phyloP scores from a whole-genome alignment of 2,329 filamentous ascomycete species.

The Beauveria medogensis region DNA sequence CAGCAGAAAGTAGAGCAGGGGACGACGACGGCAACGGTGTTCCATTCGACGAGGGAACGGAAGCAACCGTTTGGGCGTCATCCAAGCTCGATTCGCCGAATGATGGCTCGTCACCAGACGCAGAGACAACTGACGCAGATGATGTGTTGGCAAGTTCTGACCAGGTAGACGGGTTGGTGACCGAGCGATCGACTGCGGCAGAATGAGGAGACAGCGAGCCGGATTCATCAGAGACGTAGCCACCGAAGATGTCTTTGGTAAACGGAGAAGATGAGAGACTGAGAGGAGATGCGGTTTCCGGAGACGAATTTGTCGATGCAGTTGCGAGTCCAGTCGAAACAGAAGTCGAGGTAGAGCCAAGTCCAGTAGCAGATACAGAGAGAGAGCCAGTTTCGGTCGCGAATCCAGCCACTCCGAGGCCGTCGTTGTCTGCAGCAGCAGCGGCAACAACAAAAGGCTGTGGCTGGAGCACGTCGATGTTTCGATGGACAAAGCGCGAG shows the following conservation, averaged over 20 bases:
- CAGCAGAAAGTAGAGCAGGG: not conserved
- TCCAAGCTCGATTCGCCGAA: not conserved
- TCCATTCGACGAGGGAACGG: not conserved
- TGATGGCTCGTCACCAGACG: not conserved
- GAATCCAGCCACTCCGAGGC: not conserved
- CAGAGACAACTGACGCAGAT: not conserved
- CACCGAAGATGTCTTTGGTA: not conserved
- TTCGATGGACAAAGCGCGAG: slow-evolving; percentile 4
- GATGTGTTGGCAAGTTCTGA: not conserved
- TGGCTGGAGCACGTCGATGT: not conserved
- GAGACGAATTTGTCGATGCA: not conserved
- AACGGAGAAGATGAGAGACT: too few relatives aligned
- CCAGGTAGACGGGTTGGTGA: not conserved
- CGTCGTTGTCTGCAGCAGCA: not conserved
- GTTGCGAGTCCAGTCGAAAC: not conserved
- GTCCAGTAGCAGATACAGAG: not conserved
- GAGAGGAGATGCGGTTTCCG: not conserved
- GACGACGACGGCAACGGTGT: not conserved
- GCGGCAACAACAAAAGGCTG: not conserved
- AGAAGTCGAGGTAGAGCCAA: not conserved
- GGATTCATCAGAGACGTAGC: slow-evolving; percentile 2
- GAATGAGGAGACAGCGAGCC: not conserved
- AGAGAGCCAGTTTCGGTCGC: not conserved
- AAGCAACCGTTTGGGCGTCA: not conserved
- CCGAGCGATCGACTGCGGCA: not conserved